Evolutionary conservation across 108 stramenopile genomes (phyloP).

Genomic region (Pseudonitzschia pungens): DNA sequence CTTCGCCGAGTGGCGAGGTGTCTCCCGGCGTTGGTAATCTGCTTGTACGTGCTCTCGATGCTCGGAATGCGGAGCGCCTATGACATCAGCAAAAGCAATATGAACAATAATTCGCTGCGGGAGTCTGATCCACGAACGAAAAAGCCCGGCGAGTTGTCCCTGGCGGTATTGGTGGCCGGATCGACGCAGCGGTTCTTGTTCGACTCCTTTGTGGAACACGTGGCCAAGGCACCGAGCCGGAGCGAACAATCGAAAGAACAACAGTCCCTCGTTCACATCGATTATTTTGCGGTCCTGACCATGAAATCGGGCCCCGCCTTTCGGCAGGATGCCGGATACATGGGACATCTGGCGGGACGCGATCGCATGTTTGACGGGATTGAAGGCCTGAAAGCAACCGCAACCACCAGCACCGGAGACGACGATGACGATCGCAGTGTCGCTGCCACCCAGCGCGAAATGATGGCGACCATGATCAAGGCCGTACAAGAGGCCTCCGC

Average conservation of each 20-base stretch:
- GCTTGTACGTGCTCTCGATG: too few species aligned
- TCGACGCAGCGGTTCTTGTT: conserved; percentile 13
- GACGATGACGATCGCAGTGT: background rate
- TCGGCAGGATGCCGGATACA: conserved; percentile 10
- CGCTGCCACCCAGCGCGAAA: background rate
- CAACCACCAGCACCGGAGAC: background rate
- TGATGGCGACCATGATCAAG: background rate
- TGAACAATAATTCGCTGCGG: too few species aligned
- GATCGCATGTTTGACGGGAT: background rate
- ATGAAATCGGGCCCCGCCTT: conserved; percentile 15
- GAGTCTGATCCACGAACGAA: too few species aligned
- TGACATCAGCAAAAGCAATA: too few species aligned
- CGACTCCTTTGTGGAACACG: conserved; percentile 9
- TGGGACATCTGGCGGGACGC: conserved; percentile 9
- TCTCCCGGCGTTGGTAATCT: too few species aligned
- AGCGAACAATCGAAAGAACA: background rate
- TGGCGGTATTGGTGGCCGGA: conserved; percentile 16
- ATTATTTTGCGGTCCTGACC: conserved; percentile 6
- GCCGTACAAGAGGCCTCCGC: background rate
- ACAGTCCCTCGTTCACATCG: background rate
- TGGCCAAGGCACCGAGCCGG: background rate
- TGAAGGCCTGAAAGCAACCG: background rate
- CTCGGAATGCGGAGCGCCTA: too few species aligned
- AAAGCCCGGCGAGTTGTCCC: background rate
- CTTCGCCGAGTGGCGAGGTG: too few species aligned